These are phyloP conservation scores for Perkinsus marinus DNA, from an alignment of 169 alveolate genomes.

Conservation along the genomic window DNA sequence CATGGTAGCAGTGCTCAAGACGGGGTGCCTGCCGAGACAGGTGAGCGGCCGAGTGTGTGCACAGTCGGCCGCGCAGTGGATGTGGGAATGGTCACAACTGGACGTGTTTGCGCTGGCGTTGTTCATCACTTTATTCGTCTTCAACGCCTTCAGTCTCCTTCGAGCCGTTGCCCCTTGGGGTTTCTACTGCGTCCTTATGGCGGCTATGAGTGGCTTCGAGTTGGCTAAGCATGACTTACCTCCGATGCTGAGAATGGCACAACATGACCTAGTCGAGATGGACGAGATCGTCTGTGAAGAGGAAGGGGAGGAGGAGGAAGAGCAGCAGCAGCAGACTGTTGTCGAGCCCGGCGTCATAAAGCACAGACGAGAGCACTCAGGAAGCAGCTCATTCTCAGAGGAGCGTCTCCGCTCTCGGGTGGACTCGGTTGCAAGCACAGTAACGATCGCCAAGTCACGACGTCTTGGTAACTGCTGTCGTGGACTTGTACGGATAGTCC, in stretches of 20 bases:
- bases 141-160: not conserved
- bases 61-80: not conserved
- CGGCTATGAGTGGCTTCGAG: not conserved
- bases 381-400: not conserved
- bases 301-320: too few species aligned
- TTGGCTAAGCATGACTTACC: not conserved
- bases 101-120: not conserved
- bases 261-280: not conserved
- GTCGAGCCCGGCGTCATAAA: not conserved
- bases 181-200: not conserved
- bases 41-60: not conserved
- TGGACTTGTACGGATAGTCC: not conserved
- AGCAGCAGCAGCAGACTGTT: too few species aligned
- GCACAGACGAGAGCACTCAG: not conserved
- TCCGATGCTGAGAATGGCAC: not conserved
- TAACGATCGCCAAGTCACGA: not conserved
- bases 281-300: not conserved
- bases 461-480: not conserved
- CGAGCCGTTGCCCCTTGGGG: not conserved
- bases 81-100: not conserved
- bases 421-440: not conserved
- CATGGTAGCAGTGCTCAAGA: not conserved
- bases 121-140: not conserved
- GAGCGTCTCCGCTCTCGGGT: not conserved
- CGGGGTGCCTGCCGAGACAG: not conserved